A percentile compares a stretch with the other conserved stretches of the same genome.
Evolutionary conservation across 208 protist genomes (phyloP).

Genomic region (Leishmania arabica): DNA sequence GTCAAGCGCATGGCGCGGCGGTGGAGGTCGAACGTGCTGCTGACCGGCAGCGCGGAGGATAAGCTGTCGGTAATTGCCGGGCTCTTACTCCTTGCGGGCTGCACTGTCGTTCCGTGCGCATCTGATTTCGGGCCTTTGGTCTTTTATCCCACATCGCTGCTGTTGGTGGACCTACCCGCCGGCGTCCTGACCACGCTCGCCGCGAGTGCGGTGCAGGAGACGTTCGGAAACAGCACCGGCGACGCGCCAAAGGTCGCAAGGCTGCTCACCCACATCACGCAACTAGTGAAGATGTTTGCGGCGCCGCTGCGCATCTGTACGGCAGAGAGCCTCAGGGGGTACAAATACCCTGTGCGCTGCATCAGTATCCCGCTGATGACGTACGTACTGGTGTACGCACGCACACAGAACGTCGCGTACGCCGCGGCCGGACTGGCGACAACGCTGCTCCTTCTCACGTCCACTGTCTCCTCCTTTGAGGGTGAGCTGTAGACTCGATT

Average conservation of each 20-base stretch:
- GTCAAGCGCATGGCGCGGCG: neutral
- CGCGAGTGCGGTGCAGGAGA: neutral
- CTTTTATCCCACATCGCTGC: constrained; percentile 37
- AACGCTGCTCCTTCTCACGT: neutral
- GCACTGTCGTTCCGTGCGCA: constrained; percentile 16
- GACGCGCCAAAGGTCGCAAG: constrained; percentile 21
- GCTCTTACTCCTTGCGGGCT: constrained; percentile 12
- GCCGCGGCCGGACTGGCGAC: constrained; percentile 7
- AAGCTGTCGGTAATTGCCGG: constrained; percentile 6
- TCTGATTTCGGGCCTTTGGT: constrained; percentile 15
- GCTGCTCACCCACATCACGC: constrained; percentile 24
- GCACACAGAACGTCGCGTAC: constrained; percentile 25
- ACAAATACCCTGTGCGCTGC: constrained; percentile 20
- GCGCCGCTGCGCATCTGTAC: constrained; percentile 27
- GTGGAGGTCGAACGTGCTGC: constrained; percentile 18
- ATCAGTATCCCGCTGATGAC: constrained; percentile 28
- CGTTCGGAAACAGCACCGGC: constrained; percentile 10
- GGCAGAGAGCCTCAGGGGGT: constrained; percentile 6
- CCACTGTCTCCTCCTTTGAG: neutral
- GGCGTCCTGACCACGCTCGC: constrained; percentile 17
- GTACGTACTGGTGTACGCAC: constrained; percentile 24
- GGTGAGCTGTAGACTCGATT: constrained; percentile 7
- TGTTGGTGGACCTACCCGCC: constrained; percentile 48
- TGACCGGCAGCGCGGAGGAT: constrained; percentile 12
- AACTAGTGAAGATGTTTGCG: constrained; percentile 30